Percentiles rank a stretch among this genome's conserved stretches.
Conservation (phyloP, 2,329 filamentous ascomycete genomes). For the Aspergillus tamarii region DNA sequence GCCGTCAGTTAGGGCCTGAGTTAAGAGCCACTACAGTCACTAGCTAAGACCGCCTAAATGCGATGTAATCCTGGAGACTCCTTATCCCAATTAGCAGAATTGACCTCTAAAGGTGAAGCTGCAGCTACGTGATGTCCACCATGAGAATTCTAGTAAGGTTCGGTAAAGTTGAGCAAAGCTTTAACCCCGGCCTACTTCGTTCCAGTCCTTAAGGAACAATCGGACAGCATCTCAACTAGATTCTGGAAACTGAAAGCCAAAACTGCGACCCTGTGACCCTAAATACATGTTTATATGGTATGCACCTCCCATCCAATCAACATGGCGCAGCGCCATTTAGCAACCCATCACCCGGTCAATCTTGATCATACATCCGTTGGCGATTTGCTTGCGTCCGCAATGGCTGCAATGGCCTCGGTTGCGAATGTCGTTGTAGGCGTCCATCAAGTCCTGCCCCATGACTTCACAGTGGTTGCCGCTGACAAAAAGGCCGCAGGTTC, state of each 20-base stretch:
- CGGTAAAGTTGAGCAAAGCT: no score
- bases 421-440: conserved; percentile 7
- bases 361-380: conserved; percentile 4
- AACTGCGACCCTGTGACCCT: background rate
- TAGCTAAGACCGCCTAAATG: background rate
- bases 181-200: no score
- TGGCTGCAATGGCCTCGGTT: conserved; percentile 2
- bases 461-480: background rate
- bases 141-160: background rate
- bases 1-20: background rate
- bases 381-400: conserved; percentile 5
- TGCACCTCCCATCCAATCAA: background rate
- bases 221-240: background rate
- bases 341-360: conserved; percentile 9
- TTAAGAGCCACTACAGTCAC: background rate
- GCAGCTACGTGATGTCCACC: background rate
- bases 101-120: background rate
- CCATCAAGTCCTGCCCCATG: conserved; percentile 2
- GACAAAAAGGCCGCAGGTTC: conserved; percentile 10
- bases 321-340: conserved; percentile 1
- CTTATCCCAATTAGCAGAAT: background rate
- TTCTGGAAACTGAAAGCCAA: conserved; percentile 2
- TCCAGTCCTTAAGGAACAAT: no score
- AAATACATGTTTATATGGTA: conserved; percentile 2
- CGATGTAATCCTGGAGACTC: background rate